These are phyloP conservation scores for Barbarea vulgaris DNA, from an alignment of 345 rosid species.

Conservation along the genomic window DNA sequence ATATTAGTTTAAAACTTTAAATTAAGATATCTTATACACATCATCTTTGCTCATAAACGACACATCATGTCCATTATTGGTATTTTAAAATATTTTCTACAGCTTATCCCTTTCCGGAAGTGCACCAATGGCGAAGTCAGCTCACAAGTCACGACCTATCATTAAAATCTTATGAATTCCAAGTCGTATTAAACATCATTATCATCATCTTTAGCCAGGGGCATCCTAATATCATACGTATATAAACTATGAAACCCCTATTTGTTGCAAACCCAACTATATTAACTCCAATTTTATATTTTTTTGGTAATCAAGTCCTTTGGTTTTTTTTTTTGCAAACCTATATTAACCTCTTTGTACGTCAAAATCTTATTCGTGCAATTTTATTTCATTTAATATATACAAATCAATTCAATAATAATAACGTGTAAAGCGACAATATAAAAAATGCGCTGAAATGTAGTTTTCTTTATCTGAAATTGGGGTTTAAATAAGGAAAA, in stretches of 20 bases:
- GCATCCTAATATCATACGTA: neutral
- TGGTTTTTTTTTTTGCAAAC: no score
- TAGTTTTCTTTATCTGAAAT: neutral
- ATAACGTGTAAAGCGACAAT: neutral
- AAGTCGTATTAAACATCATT: neutral
- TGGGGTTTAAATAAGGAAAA: neutral
- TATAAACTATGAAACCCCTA: neutral
- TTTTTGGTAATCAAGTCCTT: no score
- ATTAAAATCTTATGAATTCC: neutral
- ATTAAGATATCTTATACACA: neutral
- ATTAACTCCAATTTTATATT: no score
- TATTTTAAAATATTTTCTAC: neutral
- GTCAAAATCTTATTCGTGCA: neutral
- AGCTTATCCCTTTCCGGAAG: neutral
- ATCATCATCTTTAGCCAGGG: neutral
- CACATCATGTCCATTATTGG: constrained; percentile 21
- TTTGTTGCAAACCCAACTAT: neutral
- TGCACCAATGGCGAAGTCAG: neutral
- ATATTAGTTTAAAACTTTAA: neutral
- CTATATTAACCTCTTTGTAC: neutral
- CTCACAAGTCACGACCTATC: neutral
- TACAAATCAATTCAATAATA: neutral
- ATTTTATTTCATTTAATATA: neutral
- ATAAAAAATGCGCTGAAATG: neutral
- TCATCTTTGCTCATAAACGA: neutral